Base-by-base conservation (phyloP, 768 basidiomycete species). In the Jaapia argillacea region DNA sequence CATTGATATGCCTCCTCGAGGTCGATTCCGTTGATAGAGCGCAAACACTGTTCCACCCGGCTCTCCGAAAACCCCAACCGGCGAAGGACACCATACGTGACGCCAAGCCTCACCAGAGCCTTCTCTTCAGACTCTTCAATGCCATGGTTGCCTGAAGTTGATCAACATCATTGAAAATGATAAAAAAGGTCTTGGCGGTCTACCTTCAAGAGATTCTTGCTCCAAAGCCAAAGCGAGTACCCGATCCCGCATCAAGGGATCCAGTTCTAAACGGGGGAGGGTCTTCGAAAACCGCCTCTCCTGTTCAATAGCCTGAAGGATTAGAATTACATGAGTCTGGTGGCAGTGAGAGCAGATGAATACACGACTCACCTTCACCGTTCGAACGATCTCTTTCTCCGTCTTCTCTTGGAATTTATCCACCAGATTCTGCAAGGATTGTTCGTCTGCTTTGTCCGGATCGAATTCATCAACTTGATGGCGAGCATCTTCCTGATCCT, bases 1-100 rank as follows among this genome's bases (percentile, higher is more conserved):
- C 94, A 97, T 56, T 92, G 84, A 42, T 85, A 73, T 6, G 87
- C 90, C 41, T 90, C 85, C 13, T 97, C 93, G n/a, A 90, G 64
- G 21, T 87, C 86, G 24, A 83, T 63, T 10, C 81, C 74, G 22
- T 66, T 60, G 22, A 89, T 76, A 4, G 70, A 60, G 41, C 66
- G 62, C 36, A 98, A 60, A 57, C 90, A 96, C 51, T 84, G 72
- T 40, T 75, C 69, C 4, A 90, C 81, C 42, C 75, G 66, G 7
- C 69, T 70, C 53, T 86, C 79, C 1, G 71, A 60, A 57, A 90
- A 90, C 3, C 87, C 88, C 20, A 92, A 67, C 39, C 85, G 73
- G 48, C 83, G 69, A 21, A 97, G 66, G 22, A 85, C 74, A 36
- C 90, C 88, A 55, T 85, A 91, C 0, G 85, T 85, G 35, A 88